phyloP scores from a whole-genome alignment of 1,139 yeast species.

The Nakaseomyces nivariensis region DNA sequence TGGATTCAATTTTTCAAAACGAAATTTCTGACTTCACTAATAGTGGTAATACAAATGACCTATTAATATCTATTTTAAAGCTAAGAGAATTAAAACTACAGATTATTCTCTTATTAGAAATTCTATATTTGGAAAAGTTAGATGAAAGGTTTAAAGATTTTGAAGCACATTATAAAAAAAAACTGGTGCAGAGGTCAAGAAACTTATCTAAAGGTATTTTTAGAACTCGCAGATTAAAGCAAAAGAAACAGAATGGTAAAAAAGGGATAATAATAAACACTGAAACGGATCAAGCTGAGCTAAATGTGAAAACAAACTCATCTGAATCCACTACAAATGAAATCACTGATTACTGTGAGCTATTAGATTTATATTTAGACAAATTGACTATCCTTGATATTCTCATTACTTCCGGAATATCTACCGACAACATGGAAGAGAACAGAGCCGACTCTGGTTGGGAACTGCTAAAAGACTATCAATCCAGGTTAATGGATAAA shows the following conservation, averaged over 20 bases:
- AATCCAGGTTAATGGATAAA: slow-evolving; percentile 17
- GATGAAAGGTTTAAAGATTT: slow-evolving; percentile 27
- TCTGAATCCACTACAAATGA: not conserved
- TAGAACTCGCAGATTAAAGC: slow-evolving; percentile 5
- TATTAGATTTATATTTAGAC: slow-evolving; percentile 40
- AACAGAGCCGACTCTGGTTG: slow-evolving; percentile 2
- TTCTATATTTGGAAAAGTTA: slow-evolving; percentile 23
- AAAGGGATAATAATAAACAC: slow-evolving; percentile 14
- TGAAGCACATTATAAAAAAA: slow-evolving; percentile 18
- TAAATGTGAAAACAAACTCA: not conserved
- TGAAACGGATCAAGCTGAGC: slow-evolving; percentile 18
- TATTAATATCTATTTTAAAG: slow-evolving; percentile 32
- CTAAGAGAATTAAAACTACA: slow-evolving; percentile 63
- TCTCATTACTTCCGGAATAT: slow-evolving; percentile 29
- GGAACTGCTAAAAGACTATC: slow-evolving; percentile 8
- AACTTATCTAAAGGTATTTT: slow-evolving; percentile 31
- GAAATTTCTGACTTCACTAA: not conserved
- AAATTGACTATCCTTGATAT: slow-evolving; percentile 49
- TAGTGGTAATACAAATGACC: not conserved
- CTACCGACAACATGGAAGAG: slow-evolving; percentile 26
- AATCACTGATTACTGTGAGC: slow-evolving; percentile 22
- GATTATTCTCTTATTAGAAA: slow-evolving; percentile 46
- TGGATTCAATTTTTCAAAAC: slow-evolving; percentile 6
- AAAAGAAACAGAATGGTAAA: not conserved
- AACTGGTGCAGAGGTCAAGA: slow-evolving; percentile 30